A percentile compares a stretch with the other conserved stretches of the same genome.
Evolutionary conservation across 768 basidiomycete genomes (phyloP).

Genomic region (Leccinum boreale): DNA sequence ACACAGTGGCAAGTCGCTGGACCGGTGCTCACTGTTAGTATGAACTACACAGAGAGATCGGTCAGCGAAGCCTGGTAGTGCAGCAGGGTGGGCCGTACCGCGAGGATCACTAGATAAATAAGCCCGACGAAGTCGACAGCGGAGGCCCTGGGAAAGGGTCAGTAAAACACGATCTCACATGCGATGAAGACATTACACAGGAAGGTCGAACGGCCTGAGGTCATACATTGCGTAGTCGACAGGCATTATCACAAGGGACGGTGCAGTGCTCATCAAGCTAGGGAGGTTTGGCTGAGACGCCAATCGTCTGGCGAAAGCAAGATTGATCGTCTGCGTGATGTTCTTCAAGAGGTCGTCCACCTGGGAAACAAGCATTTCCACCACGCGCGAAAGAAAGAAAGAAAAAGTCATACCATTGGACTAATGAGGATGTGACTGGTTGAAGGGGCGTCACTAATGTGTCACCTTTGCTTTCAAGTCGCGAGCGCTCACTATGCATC

Average conservation of each 20-base stretch:
- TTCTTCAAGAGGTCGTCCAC: conserved; percentile 34
- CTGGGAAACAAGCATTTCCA: conserved; percentile 8
- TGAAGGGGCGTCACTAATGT: background rate
- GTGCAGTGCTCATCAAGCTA: conserved; percentile 42
- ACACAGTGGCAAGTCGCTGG: background rate
- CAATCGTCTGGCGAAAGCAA: conserved; percentile 31
- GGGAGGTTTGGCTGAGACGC: conserved; percentile 28
- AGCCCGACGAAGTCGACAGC: conserved; percentile 54
- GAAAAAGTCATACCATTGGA: conserved; percentile 3
- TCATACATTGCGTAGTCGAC: conserved; percentile 48
- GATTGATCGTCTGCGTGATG: conserved; percentile 35
- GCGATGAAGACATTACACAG: conserved; percentile 42
- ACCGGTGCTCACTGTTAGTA: conserved; percentile 23
- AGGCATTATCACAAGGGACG: conserved; percentile 47
- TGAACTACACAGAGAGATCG: conserved; percentile 14
- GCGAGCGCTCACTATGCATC: conserved; percentile 49
- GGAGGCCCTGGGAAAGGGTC: conserved; percentile 39
- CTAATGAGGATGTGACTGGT: conserved; percentile 19
- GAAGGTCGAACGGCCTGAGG: conserved; percentile 53
- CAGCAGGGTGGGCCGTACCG: conserved; percentile 12
- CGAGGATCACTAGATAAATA: conserved; percentile 44
- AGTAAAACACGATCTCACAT: background rate
- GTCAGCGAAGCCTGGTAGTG: conserved; percentile 2
- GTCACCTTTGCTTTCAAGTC: background rate
- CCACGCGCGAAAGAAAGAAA: background rate